These are phyloP conservation scores for Ceratocystis cubensis DNA, from an alignment of 2,329 filamentous ascomycete genomes.

Conservation along the genomic window DNA sequence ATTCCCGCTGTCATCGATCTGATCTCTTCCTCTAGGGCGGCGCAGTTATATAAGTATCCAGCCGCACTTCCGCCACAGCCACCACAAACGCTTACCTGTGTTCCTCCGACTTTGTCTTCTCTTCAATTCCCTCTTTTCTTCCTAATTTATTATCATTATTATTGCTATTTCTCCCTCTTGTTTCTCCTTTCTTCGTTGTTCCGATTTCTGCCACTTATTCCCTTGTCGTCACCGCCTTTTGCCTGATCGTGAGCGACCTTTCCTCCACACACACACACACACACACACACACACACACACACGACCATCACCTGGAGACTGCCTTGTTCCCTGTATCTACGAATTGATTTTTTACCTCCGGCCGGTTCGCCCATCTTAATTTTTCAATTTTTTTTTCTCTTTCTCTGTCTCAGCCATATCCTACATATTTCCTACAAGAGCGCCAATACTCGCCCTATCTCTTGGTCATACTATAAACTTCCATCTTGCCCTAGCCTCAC, in stretches of 20 bases:
- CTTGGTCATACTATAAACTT: neutral
- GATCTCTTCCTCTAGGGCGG: neutral
- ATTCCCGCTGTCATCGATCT: neutral
- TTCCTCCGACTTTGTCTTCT: neutral
- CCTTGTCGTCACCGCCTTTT: conserved; percentile 16
- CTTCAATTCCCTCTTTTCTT: neutral
- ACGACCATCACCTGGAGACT: neutral
- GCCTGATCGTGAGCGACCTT: conserved; percentile 10
- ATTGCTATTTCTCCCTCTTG: neutral
- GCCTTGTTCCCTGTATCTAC: neutral
- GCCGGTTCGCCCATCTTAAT: neutral
- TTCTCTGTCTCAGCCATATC: too few species aligned
- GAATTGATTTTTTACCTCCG: neutral
- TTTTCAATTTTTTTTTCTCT: neutral
- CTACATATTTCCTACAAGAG: too few species aligned
- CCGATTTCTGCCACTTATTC: conserved; percentile 13
- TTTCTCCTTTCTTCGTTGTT: conserved; percentile 6
- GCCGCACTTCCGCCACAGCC: neutral
- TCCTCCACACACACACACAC: neutral
- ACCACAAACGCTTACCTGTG: neutral
- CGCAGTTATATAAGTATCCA: neutral
- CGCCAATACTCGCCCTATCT: too few species aligned
- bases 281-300: neutral
- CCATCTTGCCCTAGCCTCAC: neutral
- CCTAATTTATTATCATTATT: neutral